Percentiles rank a stretch among this genome's conserved stretches.
phyloP scores from a whole-genome alignment of 2,329 filamentous ascomycete species.

The Verticillium nubilum region DNA sequence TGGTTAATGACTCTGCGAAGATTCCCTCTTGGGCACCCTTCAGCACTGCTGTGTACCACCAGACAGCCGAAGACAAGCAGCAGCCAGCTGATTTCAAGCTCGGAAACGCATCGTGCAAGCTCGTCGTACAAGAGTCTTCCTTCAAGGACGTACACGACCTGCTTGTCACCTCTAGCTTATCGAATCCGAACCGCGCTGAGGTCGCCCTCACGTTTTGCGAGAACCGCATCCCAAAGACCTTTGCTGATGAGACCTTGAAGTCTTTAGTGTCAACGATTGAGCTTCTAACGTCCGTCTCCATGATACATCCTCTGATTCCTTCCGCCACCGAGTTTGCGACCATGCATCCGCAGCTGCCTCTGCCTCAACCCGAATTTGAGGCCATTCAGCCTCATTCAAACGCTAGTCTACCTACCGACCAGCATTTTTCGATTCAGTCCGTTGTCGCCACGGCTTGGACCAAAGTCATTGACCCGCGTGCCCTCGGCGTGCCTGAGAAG shows the following conservation, averaged over 20 bases:
- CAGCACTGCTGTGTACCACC: constrained; percentile 49
- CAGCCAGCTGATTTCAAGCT: constrained; percentile 36
- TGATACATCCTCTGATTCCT: constrained; percentile 40
- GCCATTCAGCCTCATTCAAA: constrained; percentile 14
- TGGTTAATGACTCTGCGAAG: constrained; percentile 46
- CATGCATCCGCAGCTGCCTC: constrained; percentile 34
- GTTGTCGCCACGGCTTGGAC: constrained; percentile 40
- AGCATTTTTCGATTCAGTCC: constrained; percentile 32
- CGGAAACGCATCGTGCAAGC: constrained; percentile 37
- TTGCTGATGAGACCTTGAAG: constrained; percentile 38
- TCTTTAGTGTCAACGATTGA: constrained; percentile 40
- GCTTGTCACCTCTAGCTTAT: constrained; percentile 34
- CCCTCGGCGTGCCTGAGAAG: constrained; percentile 31
- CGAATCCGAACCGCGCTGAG: constrained; percentile 28
- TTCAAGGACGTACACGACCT: constrained; percentile 38
- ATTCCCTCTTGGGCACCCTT: constrained; percentile 50
- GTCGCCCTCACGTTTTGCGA: constrained; percentile 41
- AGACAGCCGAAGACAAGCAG: constrained; percentile 32
- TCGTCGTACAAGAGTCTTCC: constrained; percentile 33
- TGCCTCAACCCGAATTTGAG: constrained; percentile 22
- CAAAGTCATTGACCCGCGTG: constrained; percentile 32
- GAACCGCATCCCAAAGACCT: constrained; percentile 31
- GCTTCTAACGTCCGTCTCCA: constrained; percentile 38
- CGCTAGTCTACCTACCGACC: constrained; percentile 28
- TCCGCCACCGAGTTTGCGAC: constrained; percentile 33